These are phyloP conservation scores for Verticillium isaacii DNA, from an alignment of 2,329 filamentous ascomycete species.

Conservation along the genomic window DNA sequence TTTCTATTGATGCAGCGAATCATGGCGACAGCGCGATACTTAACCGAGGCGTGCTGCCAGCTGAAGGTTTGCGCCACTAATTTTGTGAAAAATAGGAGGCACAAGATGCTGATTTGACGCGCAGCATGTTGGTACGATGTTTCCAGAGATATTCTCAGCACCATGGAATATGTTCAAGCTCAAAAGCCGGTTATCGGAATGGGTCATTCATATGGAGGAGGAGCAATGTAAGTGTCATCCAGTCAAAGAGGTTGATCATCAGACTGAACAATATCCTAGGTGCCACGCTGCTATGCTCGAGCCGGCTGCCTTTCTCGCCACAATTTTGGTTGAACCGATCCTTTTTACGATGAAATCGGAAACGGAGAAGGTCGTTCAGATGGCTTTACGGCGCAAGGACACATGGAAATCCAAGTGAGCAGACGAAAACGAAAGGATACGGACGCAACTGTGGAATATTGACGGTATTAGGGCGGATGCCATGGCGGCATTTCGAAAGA, in stretches of 20 bases:
- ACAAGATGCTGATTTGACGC: background rate
- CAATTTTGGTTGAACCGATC: constrained; percentile 7
- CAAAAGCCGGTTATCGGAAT: constrained; percentile 5
- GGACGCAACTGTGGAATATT: background rate
- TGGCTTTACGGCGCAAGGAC: constrained; percentile 3
- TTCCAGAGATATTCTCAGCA: constrained; percentile 6
- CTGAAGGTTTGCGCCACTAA: background rate
- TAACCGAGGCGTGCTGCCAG: constrained; percentile 1
- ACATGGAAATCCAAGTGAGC: constrained; percentile 5
- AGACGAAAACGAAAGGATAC: background rate
- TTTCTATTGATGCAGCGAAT: constrained; percentile 8
- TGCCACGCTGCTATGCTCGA: constrained; percentile 8
- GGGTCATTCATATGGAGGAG: constrained; percentile 8
- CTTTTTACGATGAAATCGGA: constrained; percentile 6
- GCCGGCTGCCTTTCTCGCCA: constrained; percentile 1
- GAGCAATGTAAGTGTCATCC: constrained; percentile 1
- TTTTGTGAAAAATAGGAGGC: too few relatives aligned
- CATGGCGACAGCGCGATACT: constrained; percentile 7
- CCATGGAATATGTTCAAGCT: background rate
- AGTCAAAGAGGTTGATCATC: too few relatives aligned
- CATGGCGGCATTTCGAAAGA: background rate
- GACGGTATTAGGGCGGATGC: background rate
- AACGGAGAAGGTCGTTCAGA: constrained; percentile 2
- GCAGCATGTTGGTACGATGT: constrained; percentile 7
- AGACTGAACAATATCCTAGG: background rate